Base-by-base conservation (phyloP, 1,284 basidiomycete genomes). In the Flammula alnicola region DNA sequence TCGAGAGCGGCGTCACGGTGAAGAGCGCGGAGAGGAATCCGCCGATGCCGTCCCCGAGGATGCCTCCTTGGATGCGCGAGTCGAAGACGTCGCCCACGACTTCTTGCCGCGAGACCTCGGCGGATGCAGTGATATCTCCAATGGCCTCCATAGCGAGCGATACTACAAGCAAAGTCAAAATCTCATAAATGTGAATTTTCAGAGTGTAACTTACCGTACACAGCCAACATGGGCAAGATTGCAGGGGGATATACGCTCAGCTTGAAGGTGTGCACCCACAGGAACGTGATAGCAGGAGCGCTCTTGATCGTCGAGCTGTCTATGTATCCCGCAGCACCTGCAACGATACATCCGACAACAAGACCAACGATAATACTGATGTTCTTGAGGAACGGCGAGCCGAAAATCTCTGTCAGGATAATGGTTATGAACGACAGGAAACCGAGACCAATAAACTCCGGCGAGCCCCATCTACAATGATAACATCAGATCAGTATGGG, bases 111-210 rank as follows among this genome's bases (percentile, higher is more conserved):
- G 88, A 91, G 3, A 91, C 88, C 65, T 95, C 93, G 1, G 87
- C 84, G 3, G 87, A 88, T 0, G 92, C 90, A 0, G 92, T 93
- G 58, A 94, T 86, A 60, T 94, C 91, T 1, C 91, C 92, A 41
- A 92, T 92, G 3, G 89, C 87, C 67, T 94, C 91, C 85, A 91
- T 88, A 2, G 87, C 82, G 1, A 83, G 64, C 1, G 87, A 88
- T 6, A 87, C 84, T 86, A 49, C 14, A 35, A 47, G 27, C n/a
- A n/a, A n/a, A n/a, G 12, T 1, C 35, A n/a, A n/a, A n/a, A n/a
- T n/a, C n/a, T 43, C 22, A n/a, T 10, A 22, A n/a, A 16, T 25
- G n/a, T 5, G 10, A 49, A 10, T 49, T 25, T 10, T 2, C 40
- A 17, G 31, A 22, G 17, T 63, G 17, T 8, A 16, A 67, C 70